A percentile compares a stretch with the other conserved stretches of the same genome.
Conservation (phyloP, 768 basidiomycete genomes). For the Boletus fagicola region DNA sequence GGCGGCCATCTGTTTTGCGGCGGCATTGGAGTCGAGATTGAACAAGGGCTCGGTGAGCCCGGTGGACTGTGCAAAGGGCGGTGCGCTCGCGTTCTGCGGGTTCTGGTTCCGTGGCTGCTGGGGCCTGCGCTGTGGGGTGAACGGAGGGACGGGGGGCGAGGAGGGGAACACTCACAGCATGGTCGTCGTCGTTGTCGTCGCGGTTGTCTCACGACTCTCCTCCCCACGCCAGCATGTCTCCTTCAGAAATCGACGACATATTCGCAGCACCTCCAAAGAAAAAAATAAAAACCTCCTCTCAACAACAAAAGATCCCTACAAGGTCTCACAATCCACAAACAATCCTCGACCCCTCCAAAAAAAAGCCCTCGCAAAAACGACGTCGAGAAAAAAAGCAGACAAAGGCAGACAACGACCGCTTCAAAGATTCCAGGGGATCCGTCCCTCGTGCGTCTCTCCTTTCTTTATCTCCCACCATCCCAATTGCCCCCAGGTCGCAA, state of each 20-base stretch:
- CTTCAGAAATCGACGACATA: conserved; percentile 85
- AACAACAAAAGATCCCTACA: neutral
- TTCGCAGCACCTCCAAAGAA: conserved; percentile 59
- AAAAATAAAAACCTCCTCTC: conserved; percentile 26
- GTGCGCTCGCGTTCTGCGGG: conserved; percentile 14
- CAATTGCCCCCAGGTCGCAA: conserved; percentile 53
- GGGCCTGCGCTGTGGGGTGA: conserved; percentile 35
- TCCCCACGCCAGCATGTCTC: conserved; percentile 34
- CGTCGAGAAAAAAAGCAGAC: conserved; percentile 29
- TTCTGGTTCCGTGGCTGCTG: conserved; percentile 35
- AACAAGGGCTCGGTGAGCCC: conserved; percentile 39
- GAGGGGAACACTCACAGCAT: conserved; percentile 34
- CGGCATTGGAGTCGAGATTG: conserved; percentile 61
- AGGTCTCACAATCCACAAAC: conserved; percentile 46
- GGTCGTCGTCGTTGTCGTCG: conserved; percentile 20
- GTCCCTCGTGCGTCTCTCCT: conserved; percentile 54
- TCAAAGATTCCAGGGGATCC: conserved; percentile 74
- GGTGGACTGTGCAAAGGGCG: conserved; percentile 22
- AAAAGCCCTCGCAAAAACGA: conserved; percentile 32
- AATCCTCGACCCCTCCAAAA: conserved; percentile 60
- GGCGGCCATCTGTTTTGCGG: conserved; percentile 80
- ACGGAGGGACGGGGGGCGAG: neutral
- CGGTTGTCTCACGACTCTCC: conserved; percentile 21
- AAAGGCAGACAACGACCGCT: conserved; percentile 44
- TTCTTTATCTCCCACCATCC: conserved; percentile 10